Conservation (phyloP, 2,329 filamentous ascomycete species). For the Botrytis cinerea region DNA sequence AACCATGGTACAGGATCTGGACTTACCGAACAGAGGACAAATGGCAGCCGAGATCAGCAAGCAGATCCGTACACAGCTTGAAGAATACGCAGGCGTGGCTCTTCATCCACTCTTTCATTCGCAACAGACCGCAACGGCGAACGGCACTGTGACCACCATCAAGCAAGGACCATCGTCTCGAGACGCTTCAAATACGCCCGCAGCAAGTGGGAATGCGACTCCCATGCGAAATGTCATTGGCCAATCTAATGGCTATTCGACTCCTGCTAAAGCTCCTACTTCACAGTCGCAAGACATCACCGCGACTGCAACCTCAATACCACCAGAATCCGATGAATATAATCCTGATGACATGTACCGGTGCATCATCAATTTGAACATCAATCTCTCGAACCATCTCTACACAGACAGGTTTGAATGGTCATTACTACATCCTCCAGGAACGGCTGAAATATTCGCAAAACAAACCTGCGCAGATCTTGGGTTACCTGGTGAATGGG, state of each 20-base stretch:
- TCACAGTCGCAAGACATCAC: conserved; percentile 54
- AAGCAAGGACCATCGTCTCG: conserved; percentile 35
- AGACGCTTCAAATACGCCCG: conserved; percentile 48
- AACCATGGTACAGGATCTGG: conserved; percentile 85
- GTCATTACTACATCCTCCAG: conserved; percentile 89
- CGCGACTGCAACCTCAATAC: conserved; percentile 66
- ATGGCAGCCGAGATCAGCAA: conserved; percentile 82
- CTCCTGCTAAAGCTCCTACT: conserved; percentile 51
- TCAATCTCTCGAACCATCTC: conserved; percentile 86
- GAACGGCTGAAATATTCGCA: conserved; percentile 89
- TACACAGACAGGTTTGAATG: conserved; percentile 98
- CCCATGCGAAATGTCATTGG: conserved; percentile 54
- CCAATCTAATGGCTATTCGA: conserved; percentile 47
- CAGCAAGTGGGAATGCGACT: conserved; percentile 56
- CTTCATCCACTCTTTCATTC: conserved; percentile 89
- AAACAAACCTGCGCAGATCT: conserved; percentile 91
- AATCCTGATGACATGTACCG: conserved; percentile 95
- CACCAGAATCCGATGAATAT: conserved; percentile 68
- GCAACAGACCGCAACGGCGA: conserved; percentile 41
- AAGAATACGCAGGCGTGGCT: conserved; percentile 93
- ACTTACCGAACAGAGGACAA: conserved; percentile 73
- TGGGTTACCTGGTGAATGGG: conserved; percentile 87
- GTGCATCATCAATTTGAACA: conserved; percentile 86
- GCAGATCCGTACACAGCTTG: conserved; percentile 91
- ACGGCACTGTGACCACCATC: conserved; percentile 41